Evolutionary conservation across 441 rosid genomes (phyloP).

Genomic region (Syzygium malaccense): DNA sequence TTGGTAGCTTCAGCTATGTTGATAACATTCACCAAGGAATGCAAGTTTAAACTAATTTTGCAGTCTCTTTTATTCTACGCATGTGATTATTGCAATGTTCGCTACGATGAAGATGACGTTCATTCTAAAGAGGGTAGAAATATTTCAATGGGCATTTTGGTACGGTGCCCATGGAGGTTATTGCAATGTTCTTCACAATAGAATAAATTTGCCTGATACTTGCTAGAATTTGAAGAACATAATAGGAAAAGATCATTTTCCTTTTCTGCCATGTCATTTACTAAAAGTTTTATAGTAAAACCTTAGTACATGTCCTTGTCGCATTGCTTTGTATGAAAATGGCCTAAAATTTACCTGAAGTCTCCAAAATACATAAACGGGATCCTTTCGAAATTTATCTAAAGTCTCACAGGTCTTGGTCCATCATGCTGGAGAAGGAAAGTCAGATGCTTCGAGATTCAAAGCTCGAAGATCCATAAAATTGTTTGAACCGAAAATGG

Average conservation of each 20-base stretch:
- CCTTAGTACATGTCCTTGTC: neutral
- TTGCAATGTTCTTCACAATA: no score
- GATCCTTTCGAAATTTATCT: neutral
- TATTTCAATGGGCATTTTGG: no score
- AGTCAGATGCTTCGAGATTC: neutral
- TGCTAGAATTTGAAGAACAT: neutral
- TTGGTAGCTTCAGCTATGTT: neutral
- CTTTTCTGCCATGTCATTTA: neutral
- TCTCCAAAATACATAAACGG: neutral
- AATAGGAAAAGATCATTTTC: neutral
- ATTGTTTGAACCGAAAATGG: neutral
- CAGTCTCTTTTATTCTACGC: neutral
- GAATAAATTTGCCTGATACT: neutral
- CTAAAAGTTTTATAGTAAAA: neutral
- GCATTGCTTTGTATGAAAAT: neutral
- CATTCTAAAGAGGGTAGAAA: no score
- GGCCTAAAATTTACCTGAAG: neutral
- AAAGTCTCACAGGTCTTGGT: neutral
- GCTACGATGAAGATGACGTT: no score
- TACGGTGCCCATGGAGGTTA: no score
- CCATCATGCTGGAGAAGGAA: neutral
- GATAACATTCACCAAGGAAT: neutral
- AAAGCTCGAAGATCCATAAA: neutral
- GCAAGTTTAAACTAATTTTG: neutral
- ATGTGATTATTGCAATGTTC: neutral